Percentiles rank a stretch among this genome's conserved stretches.
Conservation (phyloP, 305 asterid genomes). For the Fraxinus platypoda region DNA sequence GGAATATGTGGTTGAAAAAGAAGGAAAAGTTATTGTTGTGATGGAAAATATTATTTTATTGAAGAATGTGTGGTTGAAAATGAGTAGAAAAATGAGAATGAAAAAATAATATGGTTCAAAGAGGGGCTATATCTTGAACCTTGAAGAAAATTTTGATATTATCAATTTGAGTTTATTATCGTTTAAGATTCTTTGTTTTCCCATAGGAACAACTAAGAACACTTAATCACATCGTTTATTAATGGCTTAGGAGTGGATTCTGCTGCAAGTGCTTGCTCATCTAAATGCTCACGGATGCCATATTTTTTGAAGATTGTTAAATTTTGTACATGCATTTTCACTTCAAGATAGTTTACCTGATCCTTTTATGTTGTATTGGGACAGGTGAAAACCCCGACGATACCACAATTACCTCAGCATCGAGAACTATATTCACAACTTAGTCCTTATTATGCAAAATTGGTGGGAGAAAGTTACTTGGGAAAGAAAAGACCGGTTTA, state of each 20-base stretch:
- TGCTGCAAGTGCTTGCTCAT: constrained; percentile 11
- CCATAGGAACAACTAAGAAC: neutral
- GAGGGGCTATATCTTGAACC: neutral
- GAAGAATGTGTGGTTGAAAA: no score
- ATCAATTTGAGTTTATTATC: neutral
- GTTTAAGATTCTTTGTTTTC: neutral
- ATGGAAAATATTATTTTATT: no score
- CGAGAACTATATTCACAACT: constrained; percentile 65
- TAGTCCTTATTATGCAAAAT: constrained; percentile 76
- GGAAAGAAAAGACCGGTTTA: constrained; percentile 88
- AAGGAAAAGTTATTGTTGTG: no score
- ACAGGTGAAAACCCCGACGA: constrained; percentile 78
- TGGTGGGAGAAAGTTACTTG: constrained; percentile 93
- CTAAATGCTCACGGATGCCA: constrained; percentile 7
- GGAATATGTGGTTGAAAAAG: no score
- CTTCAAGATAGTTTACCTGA: neutral
- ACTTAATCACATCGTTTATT: neutral
- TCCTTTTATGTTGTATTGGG: constrained; percentile 21
- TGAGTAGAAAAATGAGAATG: no score
- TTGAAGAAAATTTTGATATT: neutral
- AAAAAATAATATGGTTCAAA: no score
- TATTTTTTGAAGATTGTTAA: neutral
- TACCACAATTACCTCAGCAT: constrained; percentile 85
- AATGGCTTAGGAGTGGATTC: neutral
- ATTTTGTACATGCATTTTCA: neutral